Evolutionary conservation across 2,329 filamentous ascomycete species (phyloP), one percentile per base, ranked within the genome.

Genomic region (Fusarium sororula): DNA sequence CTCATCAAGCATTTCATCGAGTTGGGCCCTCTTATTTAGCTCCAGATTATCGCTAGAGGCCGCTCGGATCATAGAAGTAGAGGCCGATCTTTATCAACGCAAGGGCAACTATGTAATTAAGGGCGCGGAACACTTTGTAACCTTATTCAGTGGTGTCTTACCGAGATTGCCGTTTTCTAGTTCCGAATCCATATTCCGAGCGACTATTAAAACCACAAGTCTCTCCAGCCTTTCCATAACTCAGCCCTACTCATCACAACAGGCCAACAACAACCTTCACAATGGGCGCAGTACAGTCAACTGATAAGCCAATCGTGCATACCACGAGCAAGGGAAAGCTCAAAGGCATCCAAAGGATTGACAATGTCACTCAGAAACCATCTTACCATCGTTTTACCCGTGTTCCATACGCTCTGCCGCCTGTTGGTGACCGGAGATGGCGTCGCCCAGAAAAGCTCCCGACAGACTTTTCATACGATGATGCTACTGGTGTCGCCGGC

Each of bases 261-360:
- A 28, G 0, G 1, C 6, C 24, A 28, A 0, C 24, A 47, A 4
- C 26, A 47, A 0, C 22, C 13, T 28, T 47, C 28, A 11, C 18
- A 15, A 47, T 47, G 44, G 44, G 44, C 0, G 44, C 44, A 47
- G 18, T 18, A 3, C 44, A 15, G 24, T 28, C 44, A 28, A 28
- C 44, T 47, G 44, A 47, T 7, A 47, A 22, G 24, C 24, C 26
- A 0, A 15, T 47, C 44, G 44, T 47, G 44, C 26, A 28, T 4
- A 47, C 18, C 3, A 47, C 44, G 13, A 28, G 44, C 44, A 47
- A 47, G 5, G 44, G 44, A 22, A 15, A 2, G 26, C 44, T 47
- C 6, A 22, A 47, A 47, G 44, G 44, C 8, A 28, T 47, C 44
- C 24, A 47, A 28, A 47, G 44, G 18, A 47, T 28, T 47, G 44